Conservation (phyloP, 805 yeast species). For the Wickerhamiella kazuoi region DNA sequence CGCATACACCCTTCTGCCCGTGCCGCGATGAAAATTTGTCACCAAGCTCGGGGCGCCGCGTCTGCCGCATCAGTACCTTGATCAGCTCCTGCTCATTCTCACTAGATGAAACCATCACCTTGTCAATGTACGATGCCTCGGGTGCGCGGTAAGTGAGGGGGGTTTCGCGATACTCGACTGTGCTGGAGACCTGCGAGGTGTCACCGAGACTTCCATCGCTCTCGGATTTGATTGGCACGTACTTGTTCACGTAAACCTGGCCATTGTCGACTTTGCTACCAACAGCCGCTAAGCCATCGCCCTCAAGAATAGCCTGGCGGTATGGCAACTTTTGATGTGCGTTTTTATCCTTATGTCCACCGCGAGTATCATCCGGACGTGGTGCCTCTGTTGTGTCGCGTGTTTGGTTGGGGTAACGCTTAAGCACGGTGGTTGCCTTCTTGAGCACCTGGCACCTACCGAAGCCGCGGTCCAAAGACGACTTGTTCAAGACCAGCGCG, state of each 20-base stretch:
- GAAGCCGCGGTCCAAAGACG: conserved; percentile 89
- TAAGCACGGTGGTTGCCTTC: conserved; percentile 76
- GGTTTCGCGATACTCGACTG: conserved; percentile 64
- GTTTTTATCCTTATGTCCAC: conserved; percentile 1
- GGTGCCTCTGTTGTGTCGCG: conserved; percentile 83
- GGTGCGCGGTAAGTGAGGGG: conserved; percentile 90
- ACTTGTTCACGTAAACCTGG: conserved; percentile 83
- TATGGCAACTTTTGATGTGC: conserved; percentile 36
- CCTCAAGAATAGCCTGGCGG: conserved; percentile 75
- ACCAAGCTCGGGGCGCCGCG: conserved; percentile 94
- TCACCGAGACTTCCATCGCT: conserved; percentile 33
- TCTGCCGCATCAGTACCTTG: conserved; percentile 81
- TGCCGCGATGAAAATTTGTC: conserved; percentile 95
- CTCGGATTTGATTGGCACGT: conserved; percentile 67
- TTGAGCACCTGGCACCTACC: conserved; percentile 94
- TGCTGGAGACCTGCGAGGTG: conserved; percentile 18
- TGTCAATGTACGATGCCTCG: conserved; percentile 87
- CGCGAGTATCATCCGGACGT: conserved; percentile 40
- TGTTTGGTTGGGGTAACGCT: conserved; percentile 85
- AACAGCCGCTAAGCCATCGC: conserved; percentile 93
- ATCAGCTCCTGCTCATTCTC: conserved; percentile 90
- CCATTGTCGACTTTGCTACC: conserved; percentile 84
- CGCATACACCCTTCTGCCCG: conserved; percentile 99
- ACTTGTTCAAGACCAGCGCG: conserved; percentile 85
- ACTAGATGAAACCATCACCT: conserved; percentile 91